Evolutionary conservation across 2,329 filamentous ascomycete genomes (phyloP).

Genomic region (Gaeumannomyces sp.): DNA sequence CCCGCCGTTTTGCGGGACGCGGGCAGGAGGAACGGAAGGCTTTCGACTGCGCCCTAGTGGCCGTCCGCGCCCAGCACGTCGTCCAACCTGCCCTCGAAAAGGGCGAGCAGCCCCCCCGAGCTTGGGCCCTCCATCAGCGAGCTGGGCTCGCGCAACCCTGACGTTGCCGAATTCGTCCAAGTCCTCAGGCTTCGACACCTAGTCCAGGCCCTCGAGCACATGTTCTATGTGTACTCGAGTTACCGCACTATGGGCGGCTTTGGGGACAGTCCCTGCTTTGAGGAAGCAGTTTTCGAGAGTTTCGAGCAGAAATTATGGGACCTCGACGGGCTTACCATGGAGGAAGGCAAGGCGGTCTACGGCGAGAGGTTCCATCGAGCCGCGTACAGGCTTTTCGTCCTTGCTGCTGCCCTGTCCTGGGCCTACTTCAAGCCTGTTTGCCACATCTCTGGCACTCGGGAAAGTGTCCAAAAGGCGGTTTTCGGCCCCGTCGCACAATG

Average conservation of each 20-base stretch:
- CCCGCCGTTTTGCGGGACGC: neutral
- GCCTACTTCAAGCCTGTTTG: neutral
- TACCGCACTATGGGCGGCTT: neutral
- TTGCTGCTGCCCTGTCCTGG: neutral
- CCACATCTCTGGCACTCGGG: neutral
- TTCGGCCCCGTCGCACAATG: neutral
- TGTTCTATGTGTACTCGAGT: neutral
- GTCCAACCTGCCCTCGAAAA: neutral
- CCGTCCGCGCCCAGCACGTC: constrained; percentile 1
- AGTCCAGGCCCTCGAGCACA: neutral
- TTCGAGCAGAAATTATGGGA: neutral
- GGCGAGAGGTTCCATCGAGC: neutral
- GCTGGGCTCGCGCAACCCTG: neutral
- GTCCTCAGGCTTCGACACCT: neutral
- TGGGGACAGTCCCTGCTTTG: neutral
- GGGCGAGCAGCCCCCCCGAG: neutral
- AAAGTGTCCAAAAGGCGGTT: neutral
- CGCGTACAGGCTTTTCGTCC: neutral
- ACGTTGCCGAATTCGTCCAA: neutral
- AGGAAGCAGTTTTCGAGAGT: neutral
- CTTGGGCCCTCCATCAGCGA: neutral
- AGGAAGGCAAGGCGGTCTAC: neutral
- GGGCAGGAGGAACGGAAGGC: neutral
- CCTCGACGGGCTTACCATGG: neutral
- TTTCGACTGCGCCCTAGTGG: constrained; percentile 1